phyloP scores from a whole-genome alignment of 352 stramenopile genomes.

The Lagenidium giganteum region DNA sequence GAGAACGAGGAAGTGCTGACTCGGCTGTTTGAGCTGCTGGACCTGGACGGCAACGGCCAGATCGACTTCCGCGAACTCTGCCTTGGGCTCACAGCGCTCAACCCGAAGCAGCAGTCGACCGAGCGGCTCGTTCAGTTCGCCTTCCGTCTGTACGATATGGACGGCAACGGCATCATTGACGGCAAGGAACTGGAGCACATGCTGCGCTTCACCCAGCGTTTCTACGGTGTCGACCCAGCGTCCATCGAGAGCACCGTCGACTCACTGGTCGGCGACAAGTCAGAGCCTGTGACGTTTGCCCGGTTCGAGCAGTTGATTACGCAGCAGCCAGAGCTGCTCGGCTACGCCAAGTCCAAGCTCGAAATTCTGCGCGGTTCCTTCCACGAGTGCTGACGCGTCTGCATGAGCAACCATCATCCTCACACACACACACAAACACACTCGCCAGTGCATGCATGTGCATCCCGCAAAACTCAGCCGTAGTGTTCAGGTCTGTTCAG shows the following conservation, averaged over 20 bases:
- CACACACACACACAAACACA: too few species aligned
- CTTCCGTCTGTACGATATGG: slow-evolving; percentile 46
- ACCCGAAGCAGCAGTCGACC: slow-evolving; percentile 19
- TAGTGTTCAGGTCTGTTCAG: too few species aligned
- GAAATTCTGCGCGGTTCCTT: slow-evolving; percentile 40
- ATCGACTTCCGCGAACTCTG: slow-evolving; percentile 66
- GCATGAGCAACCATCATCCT: too few species aligned
- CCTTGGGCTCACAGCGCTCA: slow-evolving; percentile 33
- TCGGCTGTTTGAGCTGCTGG: slow-evolving; percentile 44
- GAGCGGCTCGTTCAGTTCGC: slow-evolving; percentile 40
- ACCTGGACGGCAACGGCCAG: slow-evolving; percentile 42
- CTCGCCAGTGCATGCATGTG: too few species aligned
- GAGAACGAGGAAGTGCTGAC: slow-evolving; percentile 34
- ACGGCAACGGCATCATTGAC: slow-evolving; percentile 45
- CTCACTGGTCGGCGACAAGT: slow-evolving; percentile 13
- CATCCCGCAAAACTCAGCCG: too few species aligned
- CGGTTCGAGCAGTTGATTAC: slow-evolving; percentile 27
- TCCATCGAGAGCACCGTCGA: slow-evolving; percentile 13
- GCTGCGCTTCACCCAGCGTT: slow-evolving; percentile 28
- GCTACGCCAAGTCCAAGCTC: slow-evolving; percentile 28
- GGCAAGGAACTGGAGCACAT: slow-evolving; percentile 28
- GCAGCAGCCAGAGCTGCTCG: slow-evolving; percentile 27
- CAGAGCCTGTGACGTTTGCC: slow-evolving; percentile 26
- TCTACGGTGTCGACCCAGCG: slow-evolving; percentile 33
- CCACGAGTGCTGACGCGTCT: too few species aligned